Conservation (phyloP, 2,329 filamentous ascomycete species). For the Aureobasidium melanogenum region DNA sequence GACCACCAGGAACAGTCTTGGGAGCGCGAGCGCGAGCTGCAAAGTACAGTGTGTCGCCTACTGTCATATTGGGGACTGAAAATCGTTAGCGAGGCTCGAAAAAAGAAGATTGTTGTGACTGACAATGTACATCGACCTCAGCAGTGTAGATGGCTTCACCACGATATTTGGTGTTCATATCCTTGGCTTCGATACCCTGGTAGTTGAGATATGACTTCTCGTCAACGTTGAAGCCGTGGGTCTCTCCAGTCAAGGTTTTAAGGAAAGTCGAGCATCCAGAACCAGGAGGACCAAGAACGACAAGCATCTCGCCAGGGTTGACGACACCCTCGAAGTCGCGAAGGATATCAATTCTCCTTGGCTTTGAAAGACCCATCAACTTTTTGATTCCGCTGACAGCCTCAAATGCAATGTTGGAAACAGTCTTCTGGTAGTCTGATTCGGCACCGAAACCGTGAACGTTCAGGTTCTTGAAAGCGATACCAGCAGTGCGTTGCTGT, state of each 20-base stretch:
- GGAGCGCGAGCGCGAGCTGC: slow-evolving; percentile 63
- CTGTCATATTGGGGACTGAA: slow-evolving; percentile 58
- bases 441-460: slow-evolving; percentile 41
- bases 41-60: slow-evolving; percentile 72
- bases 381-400: slow-evolving; percentile 30
- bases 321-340: slow-evolving; percentile 60
- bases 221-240: slow-evolving; percentile 68
- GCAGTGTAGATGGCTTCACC: slow-evolving; percentile 83
- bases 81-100: slow-evolving; percentile 28
- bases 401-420: slow-evolving; percentile 39
- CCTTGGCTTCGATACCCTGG: slow-evolving; percentile 61
- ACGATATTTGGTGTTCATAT: slow-evolving; percentile 70
- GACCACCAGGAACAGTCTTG: slow-evolving; percentile 50
- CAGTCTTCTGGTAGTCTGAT: slow-evolving; percentile 44
- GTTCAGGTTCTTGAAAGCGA: slow-evolving; percentile 38
- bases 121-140: slow-evolving; percentile 64
- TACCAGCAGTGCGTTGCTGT: slow-evolving; percentile 35
- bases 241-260: slow-evolving; percentile 77
- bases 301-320: slow-evolving; percentile 63
- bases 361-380: slow-evolving; percentile 20
- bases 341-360: slow-evolving; percentile 49
- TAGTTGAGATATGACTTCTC: slow-evolving; percentile 70
- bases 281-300: slow-evolving; percentile 62
- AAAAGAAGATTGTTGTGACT: neutral
- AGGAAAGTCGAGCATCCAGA: slow-evolving; percentile 73